Percentiles rank a stretch among this genome's conserved stretches.
These are phyloP conservation scores for Pseudocercospora eumusae DNA, from an alignment of 2,329 filamentous ascomycete genomes.

Conservation along the genomic window DNA sequence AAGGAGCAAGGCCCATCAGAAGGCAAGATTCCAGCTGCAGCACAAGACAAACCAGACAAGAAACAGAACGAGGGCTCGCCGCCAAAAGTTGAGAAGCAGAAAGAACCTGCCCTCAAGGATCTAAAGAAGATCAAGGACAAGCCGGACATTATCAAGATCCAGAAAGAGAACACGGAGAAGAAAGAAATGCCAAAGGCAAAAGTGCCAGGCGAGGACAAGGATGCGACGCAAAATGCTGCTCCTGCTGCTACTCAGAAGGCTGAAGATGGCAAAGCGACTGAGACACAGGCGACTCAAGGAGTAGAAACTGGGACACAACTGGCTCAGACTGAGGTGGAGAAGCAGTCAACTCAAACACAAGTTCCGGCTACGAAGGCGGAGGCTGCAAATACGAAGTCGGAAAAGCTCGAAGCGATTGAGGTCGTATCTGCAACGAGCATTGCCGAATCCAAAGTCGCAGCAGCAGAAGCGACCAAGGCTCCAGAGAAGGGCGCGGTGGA, in stretches of 20 bases:
- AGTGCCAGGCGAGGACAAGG: neutral
- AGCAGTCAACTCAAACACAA: neutral
- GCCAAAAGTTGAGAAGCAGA: slow-evolving; percentile 6
- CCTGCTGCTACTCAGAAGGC: neutral
- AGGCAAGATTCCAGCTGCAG: neutral
- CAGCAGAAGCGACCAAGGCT: neutral
- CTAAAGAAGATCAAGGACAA: slow-evolving; percentile 8
- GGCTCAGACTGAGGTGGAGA: neutral
- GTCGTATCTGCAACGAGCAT: neutral
- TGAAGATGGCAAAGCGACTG: neutral
- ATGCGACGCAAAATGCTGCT: neutral
- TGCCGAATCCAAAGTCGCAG: neutral
- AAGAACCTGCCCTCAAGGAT: slow-evolving; percentile 5
- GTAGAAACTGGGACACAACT: neutral
- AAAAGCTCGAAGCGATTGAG: neutral
- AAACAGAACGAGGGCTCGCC: neutral
- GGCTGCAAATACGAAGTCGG: neutral
- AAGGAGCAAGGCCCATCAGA: neutral
- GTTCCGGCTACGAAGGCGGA: neutral
- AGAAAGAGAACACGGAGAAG: slow-evolving; percentile 11
- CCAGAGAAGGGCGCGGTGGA: neutral
- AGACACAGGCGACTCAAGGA: neutral
- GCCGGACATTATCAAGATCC: slow-evolving; percentile 10
- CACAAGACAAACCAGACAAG: neutral
- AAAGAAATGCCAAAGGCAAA: slow-evolving; percentile 8